phyloP scores from a whole-genome alignment of 192 early-diverging fungal species.

The Backusella circina region DNA sequence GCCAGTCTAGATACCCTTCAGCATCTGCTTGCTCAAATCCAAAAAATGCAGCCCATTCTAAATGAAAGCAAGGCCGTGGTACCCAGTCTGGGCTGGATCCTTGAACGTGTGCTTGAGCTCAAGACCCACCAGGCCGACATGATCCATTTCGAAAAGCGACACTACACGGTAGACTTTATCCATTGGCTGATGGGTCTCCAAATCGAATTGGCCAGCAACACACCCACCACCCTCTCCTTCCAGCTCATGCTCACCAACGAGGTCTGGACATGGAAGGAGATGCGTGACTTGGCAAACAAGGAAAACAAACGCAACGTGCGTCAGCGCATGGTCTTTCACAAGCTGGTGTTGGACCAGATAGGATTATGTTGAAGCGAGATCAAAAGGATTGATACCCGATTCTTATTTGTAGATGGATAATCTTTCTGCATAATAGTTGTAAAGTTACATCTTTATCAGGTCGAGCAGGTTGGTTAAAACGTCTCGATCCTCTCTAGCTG shows the following conservation, averaged over 20 bases:
- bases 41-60: not conserved
- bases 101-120: conserved; percentile 65
- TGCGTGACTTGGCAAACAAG: conserved; percentile 32
- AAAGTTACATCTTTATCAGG: no score
- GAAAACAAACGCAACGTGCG: conserved; percentile 24
- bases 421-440: no score
- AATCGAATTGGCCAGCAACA: not conserved
- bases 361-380: conserved; percentile 62
- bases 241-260: conserved; percentile 8
- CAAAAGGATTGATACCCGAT: conserved; percentile 61
- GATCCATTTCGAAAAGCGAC: conserved; percentile 65
- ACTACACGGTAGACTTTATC: conserved; percentile 56
- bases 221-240: not conserved
- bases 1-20: conserved; percentile 56
- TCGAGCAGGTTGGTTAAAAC: no score
- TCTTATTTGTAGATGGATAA: no score
- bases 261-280: conserved; percentile 25
- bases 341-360: conserved; percentile 53
- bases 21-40: conserved; percentile 18
- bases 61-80: conserved; percentile 28
- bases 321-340: conserved; percentile 33
- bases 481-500: no score
- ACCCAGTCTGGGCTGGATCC: conserved; percentile 65
- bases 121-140: conserved; percentile 49
- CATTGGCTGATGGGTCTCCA: conserved; percentile 28